Evolutionary conservation across 495 filamentous ascomycete genomes (phyloP).

Genomic region (Neurospora pannonica): DNA sequence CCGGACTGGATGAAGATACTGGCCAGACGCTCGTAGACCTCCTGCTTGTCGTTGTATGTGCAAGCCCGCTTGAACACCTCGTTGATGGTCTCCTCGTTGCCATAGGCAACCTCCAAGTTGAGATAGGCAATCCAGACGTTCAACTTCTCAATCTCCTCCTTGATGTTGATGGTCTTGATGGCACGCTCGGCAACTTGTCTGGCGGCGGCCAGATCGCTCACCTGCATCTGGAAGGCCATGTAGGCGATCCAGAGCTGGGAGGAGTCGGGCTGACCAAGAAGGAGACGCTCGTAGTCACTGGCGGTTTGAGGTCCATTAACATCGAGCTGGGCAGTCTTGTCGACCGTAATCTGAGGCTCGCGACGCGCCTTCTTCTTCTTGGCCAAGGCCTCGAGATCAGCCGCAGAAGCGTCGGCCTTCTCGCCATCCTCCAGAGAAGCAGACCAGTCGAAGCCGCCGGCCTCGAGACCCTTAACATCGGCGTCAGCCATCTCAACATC

Average conservation of each 20-base stretch:
- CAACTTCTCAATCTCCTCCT: constrained; percentile 79
- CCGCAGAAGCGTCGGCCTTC: constrained; percentile 32
- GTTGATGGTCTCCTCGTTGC: constrained; percentile 73
- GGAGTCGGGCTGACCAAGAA: constrained; percentile 83
- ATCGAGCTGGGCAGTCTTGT: constrained; percentile 81
- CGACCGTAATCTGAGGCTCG: constrained; percentile 72
- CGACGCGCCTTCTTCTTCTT: constrained; percentile 70
- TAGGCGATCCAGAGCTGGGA: constrained; percentile 88
- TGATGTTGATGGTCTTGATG: constrained; percentile 76
- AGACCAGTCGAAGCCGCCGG: constrained; percentile 82
- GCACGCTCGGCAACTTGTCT: constrained; percentile 84
- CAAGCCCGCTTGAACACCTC: constrained; percentile 87
- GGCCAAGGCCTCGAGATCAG: constrained; percentile 38
- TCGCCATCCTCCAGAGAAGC: constrained; percentile 42
- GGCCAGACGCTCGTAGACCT: constrained; percentile 79
- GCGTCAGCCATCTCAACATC: constrained; percentile 42
- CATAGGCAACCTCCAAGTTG: constrained; percentile 88
- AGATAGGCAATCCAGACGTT: constrained; percentile 92
- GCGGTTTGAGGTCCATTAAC: constrained; percentile 82
- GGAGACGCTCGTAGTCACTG: constrained; percentile 84
- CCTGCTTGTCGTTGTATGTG: constrained; percentile 84
- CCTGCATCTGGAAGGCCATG: constrained; percentile 92
- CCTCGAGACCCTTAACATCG: constrained; percentile 52
- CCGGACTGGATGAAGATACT: constrained; percentile 91
- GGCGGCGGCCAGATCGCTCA: constrained; percentile 77